Conservation (phyloP, 345 rosid species). For the Carallia pectinifolia region DNA sequence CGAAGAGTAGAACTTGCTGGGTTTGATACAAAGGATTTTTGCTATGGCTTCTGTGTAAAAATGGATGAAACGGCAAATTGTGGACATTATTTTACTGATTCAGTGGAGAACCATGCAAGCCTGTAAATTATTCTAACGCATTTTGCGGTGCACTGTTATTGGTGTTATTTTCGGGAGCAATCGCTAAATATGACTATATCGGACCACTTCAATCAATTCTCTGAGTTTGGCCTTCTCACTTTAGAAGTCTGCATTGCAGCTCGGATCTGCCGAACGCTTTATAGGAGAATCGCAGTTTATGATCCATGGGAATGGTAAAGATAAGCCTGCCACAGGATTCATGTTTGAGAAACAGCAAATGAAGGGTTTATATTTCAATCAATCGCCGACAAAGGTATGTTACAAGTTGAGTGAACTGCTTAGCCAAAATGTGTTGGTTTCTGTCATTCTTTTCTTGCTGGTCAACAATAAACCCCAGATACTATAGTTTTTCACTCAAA, state of each 20-base stretch:
- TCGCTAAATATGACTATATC: neutral
- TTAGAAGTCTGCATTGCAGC: conserved; percentile 46
- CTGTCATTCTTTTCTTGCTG: neutral
- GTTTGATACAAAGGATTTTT: no score
- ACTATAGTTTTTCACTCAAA: neutral
- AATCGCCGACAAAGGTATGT: conserved; percentile 80
- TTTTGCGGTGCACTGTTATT: neutral
- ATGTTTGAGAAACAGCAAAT: conserved; percentile 89
- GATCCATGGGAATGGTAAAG: conserved; percentile 82
- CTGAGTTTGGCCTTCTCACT: conserved; percentile 11
- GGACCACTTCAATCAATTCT: conserved; percentile 5
- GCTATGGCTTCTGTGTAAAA: no score
- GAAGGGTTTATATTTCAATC: conserved; percentile 92
- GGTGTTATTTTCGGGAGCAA: neutral
- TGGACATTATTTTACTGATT: no score
- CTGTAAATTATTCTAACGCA: neutral
- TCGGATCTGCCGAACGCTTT: conserved; percentile 90
- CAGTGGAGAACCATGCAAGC: no score
- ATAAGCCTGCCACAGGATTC: conserved; percentile 86
- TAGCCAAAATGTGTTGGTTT: neutral
- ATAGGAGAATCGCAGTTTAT: conserved; percentile 81
- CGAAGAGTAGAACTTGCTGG: no score
- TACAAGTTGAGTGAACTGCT: conserved; percentile 3
- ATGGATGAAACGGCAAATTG: no score
- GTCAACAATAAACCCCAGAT: neutral